Evolutionary conservation across 768 basidiomycete species (phyloP), one percentile per base, ranked within the genome.

Genomic region (Tylopilus intermedius): DNA sequence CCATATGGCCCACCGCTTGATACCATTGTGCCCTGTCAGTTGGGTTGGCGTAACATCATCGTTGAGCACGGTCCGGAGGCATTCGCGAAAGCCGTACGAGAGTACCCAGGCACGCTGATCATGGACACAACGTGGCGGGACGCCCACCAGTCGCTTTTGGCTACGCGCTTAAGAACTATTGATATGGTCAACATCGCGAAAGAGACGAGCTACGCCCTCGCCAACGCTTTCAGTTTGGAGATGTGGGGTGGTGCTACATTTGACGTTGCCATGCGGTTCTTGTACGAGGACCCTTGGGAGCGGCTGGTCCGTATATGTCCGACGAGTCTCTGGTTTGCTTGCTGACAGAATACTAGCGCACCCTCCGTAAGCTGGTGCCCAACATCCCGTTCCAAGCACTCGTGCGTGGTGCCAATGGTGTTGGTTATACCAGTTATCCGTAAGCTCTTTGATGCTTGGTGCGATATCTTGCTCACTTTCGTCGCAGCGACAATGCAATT

Each of bases 111-210:
- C 51, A 86, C 83, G 50, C 80, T 98, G 56, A 94, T 96, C 72
- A 93, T 94, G 92, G 91, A 99, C 72, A 98, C 95, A 27, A 98
- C 95, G 2, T 97, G 96, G 95, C 90, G 96, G 69, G 96, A 99
- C 65, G 96, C 96, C 22, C 96, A 99, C 70, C 96, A 99, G 71
- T 96, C 94, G 27, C 79, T 99, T 33, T 83, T 99, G 51, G 96
- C 96, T 43, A 99, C 96, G 27, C 88, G 96, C 56, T 79, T 99
- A 46, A 84, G 96, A 58, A 98, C 96, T 9, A 84, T 88, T 58
- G 96, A 99, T 66, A 98, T 98, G 84, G 90, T 84, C 60, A 97
- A 96, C 74, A 97, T 99, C 57, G 96, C 96, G 49, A 96, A 90
- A 71, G 94, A 96, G 78, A 98, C 96, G 1, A 91, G 88, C 65